phyloP scores from a whole-genome alignment of 2,329 filamentous ascomycete genomes.

The Bimuria novae-zelandiae region DNA sequence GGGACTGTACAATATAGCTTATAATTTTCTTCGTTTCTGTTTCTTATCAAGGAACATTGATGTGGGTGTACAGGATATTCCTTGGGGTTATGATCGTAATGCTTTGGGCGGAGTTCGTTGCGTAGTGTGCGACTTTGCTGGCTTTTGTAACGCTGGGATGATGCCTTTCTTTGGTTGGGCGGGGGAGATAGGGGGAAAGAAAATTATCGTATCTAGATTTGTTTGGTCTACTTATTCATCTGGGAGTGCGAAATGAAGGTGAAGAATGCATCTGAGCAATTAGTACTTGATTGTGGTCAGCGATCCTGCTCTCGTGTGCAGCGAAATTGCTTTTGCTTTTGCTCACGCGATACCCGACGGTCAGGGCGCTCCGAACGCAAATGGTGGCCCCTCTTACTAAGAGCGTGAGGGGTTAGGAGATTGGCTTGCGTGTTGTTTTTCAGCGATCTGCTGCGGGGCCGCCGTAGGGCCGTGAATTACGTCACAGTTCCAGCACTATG shows the following conservation, averaged over 20 bases:
- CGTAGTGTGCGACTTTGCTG: background rate
- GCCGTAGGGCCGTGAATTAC: constrained; percentile 2
- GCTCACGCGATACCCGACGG: too few species aligned
- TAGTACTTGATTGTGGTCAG: too few species aligned
- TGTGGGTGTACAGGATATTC: background rate
- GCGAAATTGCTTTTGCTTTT: too few species aligned
- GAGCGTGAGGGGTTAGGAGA: background rate
- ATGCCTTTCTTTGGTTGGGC: background rate
- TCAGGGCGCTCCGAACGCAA: too few species aligned
- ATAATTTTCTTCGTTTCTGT: background rate
- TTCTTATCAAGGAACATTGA: background rate
- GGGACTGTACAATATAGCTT: constrained; percentile 11
- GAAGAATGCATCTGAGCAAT: too few species aligned
- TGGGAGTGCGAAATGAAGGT: too few species aligned
- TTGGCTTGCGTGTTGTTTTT: background rate
- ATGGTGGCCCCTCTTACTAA: too few species aligned
- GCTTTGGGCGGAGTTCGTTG: constrained; percentile 5
- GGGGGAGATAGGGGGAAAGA: background rate
- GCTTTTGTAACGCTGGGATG: constrained; percentile 5
- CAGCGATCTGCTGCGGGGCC: constrained; percentile 5
- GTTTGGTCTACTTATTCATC: background rate
- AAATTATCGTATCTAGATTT: background rate
- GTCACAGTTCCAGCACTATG: constrained; percentile 7
- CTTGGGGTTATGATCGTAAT: background rate
- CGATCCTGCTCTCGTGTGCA: too few species aligned